Conservation (phyloP, 345 rosid genomes). For the Anastatica hierochuntica region DNA sequence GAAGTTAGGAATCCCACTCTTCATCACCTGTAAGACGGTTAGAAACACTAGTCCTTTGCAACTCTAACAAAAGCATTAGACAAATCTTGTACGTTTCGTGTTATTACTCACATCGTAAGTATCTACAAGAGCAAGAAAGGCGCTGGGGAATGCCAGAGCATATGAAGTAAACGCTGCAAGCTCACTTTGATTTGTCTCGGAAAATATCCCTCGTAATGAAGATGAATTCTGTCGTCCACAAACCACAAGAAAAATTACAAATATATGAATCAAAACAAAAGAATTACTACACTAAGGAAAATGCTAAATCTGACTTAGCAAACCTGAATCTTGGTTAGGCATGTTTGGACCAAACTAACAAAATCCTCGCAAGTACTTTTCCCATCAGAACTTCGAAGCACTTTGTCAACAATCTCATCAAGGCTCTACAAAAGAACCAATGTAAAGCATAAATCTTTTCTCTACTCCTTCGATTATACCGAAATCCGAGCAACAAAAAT, state of each 20-base stretch:
- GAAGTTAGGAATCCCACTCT: too few relatives aligned
- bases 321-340: conserved; percentile 80
- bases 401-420: conserved; percentile 73
- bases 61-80: too few relatives aligned
- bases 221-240: conserved; percentile 44
- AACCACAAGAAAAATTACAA: not conserved
- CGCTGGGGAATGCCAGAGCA: too few relatives aligned
- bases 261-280: conserved; percentile 8
- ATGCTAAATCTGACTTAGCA: not conserved
- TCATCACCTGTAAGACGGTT: too few relatives aligned
- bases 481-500: not conserved
- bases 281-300: too few relatives aligned
- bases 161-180: conserved; percentile 88
- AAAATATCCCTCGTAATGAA: conserved; percentile 41
- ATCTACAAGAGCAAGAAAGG: too few relatives aligned
- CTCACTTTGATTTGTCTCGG: conserved; percentile 91
- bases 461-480: not conserved
- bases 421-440: conserved; percentile 42
- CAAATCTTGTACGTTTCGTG: too few relatives aligned
- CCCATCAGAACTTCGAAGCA: conserved; percentile 54
- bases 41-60: too few relatives aligned
- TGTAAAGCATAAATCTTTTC: conserved; percentile 3
- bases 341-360: conserved; percentile 61
- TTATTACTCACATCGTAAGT: too few relatives aligned
- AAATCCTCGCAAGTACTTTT: conserved; percentile 69